Evolutionary conservation across 2,329 filamentous ascomycete species (phyloP).

Genomic region (Rutstroemia sydowiana): DNA sequence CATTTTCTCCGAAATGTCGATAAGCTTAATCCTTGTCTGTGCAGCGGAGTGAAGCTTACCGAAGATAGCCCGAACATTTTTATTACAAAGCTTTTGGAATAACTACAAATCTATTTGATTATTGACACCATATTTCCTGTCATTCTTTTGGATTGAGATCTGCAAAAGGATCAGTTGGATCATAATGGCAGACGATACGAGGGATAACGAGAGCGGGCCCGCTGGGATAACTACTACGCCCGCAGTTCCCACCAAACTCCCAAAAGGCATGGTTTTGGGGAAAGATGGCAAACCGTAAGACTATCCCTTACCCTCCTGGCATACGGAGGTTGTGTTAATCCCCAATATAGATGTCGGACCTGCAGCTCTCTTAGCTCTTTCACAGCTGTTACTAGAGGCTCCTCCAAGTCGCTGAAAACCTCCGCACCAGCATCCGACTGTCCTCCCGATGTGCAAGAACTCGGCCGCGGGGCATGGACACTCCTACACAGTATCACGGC

Average conservation of each 20-base stretch:
- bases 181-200: constrained; percentile 26
- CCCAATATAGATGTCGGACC: constrained; percentile 54
- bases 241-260: constrained; percentile 40
- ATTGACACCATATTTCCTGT: too few species aligned
- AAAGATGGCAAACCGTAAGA: constrained; percentile 80
- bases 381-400: constrained; percentile 48
- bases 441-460: constrained; percentile 79
- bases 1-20: too few species aligned
- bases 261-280: constrained; percentile 67
- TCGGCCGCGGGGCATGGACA: constrained; percentile 88
- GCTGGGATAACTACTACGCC: constrained; percentile 9
- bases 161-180: too few species aligned
- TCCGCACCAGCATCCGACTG: constrained; percentile 56
- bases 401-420: constrained; percentile 26
- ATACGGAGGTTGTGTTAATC: background rate
- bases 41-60: background rate
- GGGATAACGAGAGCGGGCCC: constrained; percentile 18
- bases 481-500: constrained; percentile 88
- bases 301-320: background rate
- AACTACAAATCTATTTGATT: too few species aligned
- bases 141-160: background rate
- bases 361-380: constrained; percentile 58
- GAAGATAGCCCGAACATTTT: background rate
- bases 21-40: constrained; percentile 6
- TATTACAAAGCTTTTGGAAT: background rate